phyloP scores from a whole-genome alignment of 2,329 filamentous ascomycete species.

The Colletotrichum filicis region DNA sequence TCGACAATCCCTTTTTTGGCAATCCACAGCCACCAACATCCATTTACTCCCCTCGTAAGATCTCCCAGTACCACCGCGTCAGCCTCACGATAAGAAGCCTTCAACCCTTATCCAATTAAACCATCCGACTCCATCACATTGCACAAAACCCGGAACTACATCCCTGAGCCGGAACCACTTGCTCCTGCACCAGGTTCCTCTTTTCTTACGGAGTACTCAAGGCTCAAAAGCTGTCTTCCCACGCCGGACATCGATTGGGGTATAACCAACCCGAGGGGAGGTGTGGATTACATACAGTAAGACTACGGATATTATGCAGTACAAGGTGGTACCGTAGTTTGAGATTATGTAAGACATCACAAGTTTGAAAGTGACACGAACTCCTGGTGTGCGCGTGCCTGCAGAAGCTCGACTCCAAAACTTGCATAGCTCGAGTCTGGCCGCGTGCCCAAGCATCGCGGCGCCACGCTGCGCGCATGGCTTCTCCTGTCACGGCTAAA shows the following conservation, averaged over 20 bases:
- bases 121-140: background rate
- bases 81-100: background rate
- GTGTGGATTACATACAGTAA: too few species aligned
- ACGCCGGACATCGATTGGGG: background rate
- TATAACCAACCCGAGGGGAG: background rate
- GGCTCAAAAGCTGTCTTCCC: background rate
- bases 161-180: background rate
- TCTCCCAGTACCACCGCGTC: background rate
- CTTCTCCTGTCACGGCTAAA: background rate
- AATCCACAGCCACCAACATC: background rate
- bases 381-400: constrained; percentile 13
- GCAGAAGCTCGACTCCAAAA: constrained; percentile 21
- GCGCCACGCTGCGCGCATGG: background rate
- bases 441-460: constrained; percentile 4
- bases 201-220: too few species aligned
- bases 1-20: background rate
- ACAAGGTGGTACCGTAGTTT: background rate
- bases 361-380: constrained; percentile 1
- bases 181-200: background rate
- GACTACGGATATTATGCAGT: background rate
- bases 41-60: background rate
- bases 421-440: constrained; percentile 15
- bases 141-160: background rate
- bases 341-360: constrained; percentile 4
- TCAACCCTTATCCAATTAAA: background rate